Evolutionary conservation across 2,329 filamentous ascomycete genomes (phyloP).

Genomic region (Neonectria magnoliae): DNA sequence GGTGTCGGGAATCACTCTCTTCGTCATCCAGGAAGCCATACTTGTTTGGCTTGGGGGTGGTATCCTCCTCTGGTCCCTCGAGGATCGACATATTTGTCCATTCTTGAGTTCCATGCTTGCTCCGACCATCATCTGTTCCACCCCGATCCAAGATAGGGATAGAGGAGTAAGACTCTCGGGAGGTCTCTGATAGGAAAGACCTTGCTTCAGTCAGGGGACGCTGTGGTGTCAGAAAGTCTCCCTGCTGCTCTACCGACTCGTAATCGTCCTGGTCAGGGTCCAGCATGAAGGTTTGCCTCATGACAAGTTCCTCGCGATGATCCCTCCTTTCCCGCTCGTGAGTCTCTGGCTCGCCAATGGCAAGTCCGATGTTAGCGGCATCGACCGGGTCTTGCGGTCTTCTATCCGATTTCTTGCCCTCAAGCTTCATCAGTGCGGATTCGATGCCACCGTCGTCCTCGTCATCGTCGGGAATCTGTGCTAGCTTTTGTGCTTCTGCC

Average conservation of each 20-base stretch:
- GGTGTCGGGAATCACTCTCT: slow-evolving; percentile 45
- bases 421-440: slow-evolving; percentile 89
- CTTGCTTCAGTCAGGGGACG: slow-evolving; percentile 49
- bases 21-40: slow-evolving; percentile 28
- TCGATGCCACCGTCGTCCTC: slow-evolving; percentile 80
- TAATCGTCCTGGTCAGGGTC: slow-evolving; percentile 34
- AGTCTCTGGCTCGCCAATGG: slow-evolving; percentile 40
- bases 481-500: slow-evolving; percentile 85
- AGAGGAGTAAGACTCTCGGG: slow-evolving; percentile 79
- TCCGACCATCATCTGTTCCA: slow-evolving; percentile 60
- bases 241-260: slow-evolving; percentile 33
- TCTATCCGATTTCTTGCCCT: slow-evolving; percentile 79
- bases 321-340: slow-evolving; percentile 54
- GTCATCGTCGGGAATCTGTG: slow-evolving; percentile 89
- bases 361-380: slow-evolving; percentile 34
- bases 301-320: slow-evolving; percentile 58
- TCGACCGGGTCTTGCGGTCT: slow-evolving; percentile 44
- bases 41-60: slow-evolving; percentile 37
- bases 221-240: slow-evolving; percentile 36
- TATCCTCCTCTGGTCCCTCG: slow-evolving; percentile 57
- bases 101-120: slow-evolving; percentile 52
- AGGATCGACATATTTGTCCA: slow-evolving; percentile 68
- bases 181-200: slow-evolving; percentile 68
- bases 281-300: slow-evolving; percentile 52
- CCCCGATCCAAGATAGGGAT: slow-evolving; percentile 80